Percentiles rank a stretch among this genome's conserved stretches.
Conservation (phyloP, 1,284 basidiomycete species). For the Chalciporus sp. region DNA sequence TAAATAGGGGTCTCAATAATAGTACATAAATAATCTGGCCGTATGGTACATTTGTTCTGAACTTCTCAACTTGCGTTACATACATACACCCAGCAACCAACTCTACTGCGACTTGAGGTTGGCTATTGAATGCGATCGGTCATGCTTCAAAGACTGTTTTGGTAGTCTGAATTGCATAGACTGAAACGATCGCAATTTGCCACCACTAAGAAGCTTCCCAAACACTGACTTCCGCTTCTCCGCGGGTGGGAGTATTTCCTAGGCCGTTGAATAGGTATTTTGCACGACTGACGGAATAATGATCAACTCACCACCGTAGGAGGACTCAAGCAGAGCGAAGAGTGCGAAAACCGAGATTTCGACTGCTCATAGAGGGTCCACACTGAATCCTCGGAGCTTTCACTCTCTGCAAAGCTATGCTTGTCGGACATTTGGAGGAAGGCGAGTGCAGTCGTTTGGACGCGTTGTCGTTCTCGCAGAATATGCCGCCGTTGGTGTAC, state of each 20-base stretch:
- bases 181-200: background rate
- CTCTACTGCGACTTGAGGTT: background rate
- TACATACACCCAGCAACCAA: background rate
- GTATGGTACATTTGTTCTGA: too few species aligned
- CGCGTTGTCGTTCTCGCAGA: conserved; percentile 13
- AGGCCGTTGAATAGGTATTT: background rate
- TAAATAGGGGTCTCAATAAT: too few species aligned
- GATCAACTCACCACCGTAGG: conserved; percentile 21
- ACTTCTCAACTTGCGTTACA: background rate
- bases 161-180: background rate
- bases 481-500: conserved; percentile 21
- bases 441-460: background rate
- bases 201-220: conserved; percentile 1
- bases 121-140: too few species aligned
- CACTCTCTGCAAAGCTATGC: background rate
- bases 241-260: conserved; percentile 7
- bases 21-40: too few species aligned
- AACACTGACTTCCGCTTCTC: conserved; percentile 19
- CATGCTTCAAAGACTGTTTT: background rate
- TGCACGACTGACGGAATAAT: background rate
- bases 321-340: conserved; percentile 1
- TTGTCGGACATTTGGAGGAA: conserved; percentile 6
- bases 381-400: background rate
- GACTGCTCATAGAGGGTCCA: conserved; percentile 20
- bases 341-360: conserved; percentile 26